Percentiles rank a stretch among this genome's conserved stretches.
Conservation (phyloP, 2,329 filamentous ascomycete species). For the Alternaria ventricosa region DNA sequence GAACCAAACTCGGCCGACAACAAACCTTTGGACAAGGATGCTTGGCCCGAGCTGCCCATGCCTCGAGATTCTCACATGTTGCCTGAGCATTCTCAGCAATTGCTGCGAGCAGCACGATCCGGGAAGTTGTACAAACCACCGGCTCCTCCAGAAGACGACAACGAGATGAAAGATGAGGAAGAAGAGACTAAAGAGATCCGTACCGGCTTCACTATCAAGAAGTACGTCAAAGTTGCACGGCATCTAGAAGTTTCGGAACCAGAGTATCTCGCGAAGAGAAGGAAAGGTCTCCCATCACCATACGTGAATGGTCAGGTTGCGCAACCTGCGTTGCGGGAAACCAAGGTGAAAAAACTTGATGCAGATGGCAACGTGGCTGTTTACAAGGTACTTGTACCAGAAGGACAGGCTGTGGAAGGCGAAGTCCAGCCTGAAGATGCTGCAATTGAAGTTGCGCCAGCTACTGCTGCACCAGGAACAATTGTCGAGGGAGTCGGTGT, state of each 20-base stretch:
- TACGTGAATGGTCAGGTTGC: slow-evolving; percentile 32
- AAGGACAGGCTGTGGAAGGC: slow-evolving; percentile 80
- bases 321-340: slow-evolving; percentile 67
- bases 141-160: slow-evolving; percentile 69
- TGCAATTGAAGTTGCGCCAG: slow-evolving; percentile 52
- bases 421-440: slow-evolving; percentile 72
- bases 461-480: slow-evolving; percentile 63
- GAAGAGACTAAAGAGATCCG: slow-evolving; percentile 52
- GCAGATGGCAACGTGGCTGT: slow-evolving; percentile 79
- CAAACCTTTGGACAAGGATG: slow-evolving; percentile 65
- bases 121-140: slow-evolving; percentile 78
- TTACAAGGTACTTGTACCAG: slow-evolving; percentile 80
- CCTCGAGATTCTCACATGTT: slow-evolving; percentile 83
- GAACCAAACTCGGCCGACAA: slow-evolving; percentile 71
- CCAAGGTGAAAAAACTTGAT: slow-evolving; percentile 79
- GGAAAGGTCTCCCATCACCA: slow-evolving; percentile 63
- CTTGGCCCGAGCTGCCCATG: slow-evolving; percentile 85
- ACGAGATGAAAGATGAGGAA: slow-evolving; percentile 55
- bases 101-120: slow-evolving; percentile 80
- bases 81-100: slow-evolving; percentile 78
- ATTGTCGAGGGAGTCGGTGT: slow-evolving; percentile 65
- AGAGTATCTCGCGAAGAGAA: slow-evolving; percentile 67
- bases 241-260: slow-evolving; percentile 65
- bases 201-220: slow-evolving; percentile 62
- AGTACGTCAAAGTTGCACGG: slow-evolving; percentile 64